Evolutionary conservation across 331 rosid genomes (phyloP), one percentile per base, ranked within the genome.

Genomic region (Cydonia oblonga): DNA sequence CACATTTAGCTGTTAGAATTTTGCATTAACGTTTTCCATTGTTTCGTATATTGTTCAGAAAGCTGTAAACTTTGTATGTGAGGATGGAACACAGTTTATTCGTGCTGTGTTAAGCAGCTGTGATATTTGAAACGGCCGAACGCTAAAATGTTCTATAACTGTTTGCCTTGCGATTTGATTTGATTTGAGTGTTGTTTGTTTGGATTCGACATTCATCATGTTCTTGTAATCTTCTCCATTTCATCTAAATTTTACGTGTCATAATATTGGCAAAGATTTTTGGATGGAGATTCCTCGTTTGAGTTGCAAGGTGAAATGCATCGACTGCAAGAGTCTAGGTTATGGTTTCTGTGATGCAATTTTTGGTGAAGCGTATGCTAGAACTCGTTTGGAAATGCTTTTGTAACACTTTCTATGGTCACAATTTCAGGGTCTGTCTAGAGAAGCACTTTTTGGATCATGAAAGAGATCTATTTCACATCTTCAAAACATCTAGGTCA

Each of bases 71-170:
- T 70, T 77, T 23, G 10, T 22, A 40, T 78, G 15, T 16, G 44
- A 51, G 69, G 74, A 74, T 32, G 79, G 60, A 26, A 54, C 23
- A 4, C 35, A 57, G 56, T 49, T 72, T 13, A 52, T 78, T 81
- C 61, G 49, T 78, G 79, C 83, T 71, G 77, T 61, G 20, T 75
- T 49, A 57, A 38, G 80, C 67, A n/a, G 82, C 66, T 54, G 64
- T 66, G 81, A 76, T 68, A 74, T 49, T 69, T 56, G 64, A 38
- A 53, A 54, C 66, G 54, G 30, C 67, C 51, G 68, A 70, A 51
- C 42, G 33, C 23, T 65, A 72, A 68, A 46, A 18, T 51, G 24
- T 9, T 61, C 68, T 62, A 71, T 38, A 70, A 57, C 26, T 22
- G 49, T 23, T 25, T 30, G 10, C 70, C 58, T 69, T 40, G 35